phyloP scores from a whole-genome alignment of 2,329 filamentous ascomycete species.

The Colletotrichum siamense region DNA sequence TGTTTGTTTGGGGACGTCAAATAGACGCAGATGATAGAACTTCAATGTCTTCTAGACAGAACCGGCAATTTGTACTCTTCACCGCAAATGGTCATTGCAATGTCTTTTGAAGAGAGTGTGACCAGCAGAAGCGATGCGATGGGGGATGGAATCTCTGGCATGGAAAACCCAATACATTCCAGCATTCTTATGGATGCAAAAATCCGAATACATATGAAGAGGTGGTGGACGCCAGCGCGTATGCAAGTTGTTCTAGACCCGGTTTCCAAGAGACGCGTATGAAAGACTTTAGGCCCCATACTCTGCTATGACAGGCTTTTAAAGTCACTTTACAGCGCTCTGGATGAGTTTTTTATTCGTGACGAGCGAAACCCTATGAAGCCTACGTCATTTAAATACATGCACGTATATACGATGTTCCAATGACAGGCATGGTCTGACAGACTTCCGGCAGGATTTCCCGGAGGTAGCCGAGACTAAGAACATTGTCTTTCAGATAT shows the following conservation, averaged over 20 bases:
- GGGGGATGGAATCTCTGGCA: not conserved
- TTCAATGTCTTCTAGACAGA: not conserved
- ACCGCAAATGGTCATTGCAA: not conserved
- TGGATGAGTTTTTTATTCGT: not conserved
- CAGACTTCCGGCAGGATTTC: not conserved
- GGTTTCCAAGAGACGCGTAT: not conserved
- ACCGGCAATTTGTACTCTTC: not conserved
- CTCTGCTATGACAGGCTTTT: not conserved
- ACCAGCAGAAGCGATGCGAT: not conserved
- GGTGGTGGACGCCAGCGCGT: not conserved
- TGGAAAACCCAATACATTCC: not conserved
- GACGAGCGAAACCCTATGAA: not conserved
- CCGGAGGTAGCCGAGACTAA: not conserved
- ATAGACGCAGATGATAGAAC: not conserved
- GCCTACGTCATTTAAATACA: not conserved
- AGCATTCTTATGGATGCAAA: not conserved
- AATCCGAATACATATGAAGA: not conserved
- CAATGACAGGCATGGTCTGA: not conserved
- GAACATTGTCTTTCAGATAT: not conserved
- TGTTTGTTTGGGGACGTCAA: not conserved
- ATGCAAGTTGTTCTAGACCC: not conserved
- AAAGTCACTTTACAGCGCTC: not conserved
- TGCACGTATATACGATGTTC: no score
- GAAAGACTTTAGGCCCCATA: not conserved
- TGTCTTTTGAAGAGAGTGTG: not conserved